These are phyloP conservation scores for Penicillium fuscoglaucum DNA, from an alignment of 2,329 filamentous ascomycete genomes.

Conservation along the genomic window DNA sequence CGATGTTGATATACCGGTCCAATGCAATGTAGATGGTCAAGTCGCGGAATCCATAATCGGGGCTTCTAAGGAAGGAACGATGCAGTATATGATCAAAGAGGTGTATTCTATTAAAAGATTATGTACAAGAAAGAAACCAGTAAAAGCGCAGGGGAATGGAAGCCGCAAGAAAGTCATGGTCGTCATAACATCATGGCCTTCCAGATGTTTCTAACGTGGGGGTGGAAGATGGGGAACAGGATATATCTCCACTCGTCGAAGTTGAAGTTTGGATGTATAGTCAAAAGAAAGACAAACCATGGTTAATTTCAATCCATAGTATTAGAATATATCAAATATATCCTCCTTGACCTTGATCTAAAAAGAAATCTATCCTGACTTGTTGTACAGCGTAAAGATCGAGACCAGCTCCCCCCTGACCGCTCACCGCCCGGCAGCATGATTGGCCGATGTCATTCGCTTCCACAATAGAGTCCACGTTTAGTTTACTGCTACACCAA, in stretches of 20 bases:
- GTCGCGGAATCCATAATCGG: neutral
- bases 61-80: neutral
- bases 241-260: constrained; percentile 11
- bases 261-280: neutral
- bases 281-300: neutral
- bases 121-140: neutral
- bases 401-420: constrained; percentile 23
- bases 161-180: constrained; percentile 3
- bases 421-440: constrained; percentile 33
- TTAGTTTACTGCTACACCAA: constrained; percentile 34
- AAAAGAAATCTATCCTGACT: neutral
- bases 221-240: constrained; percentile 11
- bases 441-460: constrained; percentile 37
- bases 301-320: neutral
- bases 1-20: neutral
- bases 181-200: constrained; percentile 16
- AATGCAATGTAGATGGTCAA: neutral
- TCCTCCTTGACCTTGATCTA: neutral
- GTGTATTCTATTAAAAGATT: neutral
- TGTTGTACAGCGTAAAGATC: neutral
- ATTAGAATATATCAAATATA: neutral
- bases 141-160: neutral
- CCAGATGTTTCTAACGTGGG: constrained; percentile 27
- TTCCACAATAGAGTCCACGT: constrained; percentile 45
- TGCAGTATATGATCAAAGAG: neutral